phyloP scores from a whole-genome alignment of 345 rosid genomes.

The Corymbia maculata region DNA sequence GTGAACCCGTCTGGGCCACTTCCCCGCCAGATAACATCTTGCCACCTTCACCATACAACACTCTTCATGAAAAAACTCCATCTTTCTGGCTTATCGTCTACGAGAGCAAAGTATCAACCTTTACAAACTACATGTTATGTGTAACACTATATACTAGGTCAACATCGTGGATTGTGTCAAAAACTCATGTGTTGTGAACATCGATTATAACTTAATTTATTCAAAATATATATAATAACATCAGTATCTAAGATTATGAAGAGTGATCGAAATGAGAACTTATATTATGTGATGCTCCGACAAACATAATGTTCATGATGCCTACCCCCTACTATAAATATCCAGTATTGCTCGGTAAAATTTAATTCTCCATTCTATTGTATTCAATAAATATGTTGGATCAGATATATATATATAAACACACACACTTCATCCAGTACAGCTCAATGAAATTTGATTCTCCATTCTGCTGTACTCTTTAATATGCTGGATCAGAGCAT shows the following conservation, averaged over 20 bases:
- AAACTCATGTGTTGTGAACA: not conserved
- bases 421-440: not conserved
- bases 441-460: not conserved
- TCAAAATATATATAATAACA: accelerated
- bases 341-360: too few species aligned
- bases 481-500: not conserved
- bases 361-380: too few species aligned
- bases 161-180: not conserved
- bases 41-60: not conserved
- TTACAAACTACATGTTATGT: not conserved
- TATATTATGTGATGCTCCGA: not conserved
- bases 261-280: not conserved
- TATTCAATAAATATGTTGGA: too few species aligned
- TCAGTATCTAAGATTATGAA: not conserved
- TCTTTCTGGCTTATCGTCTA: not conserved
- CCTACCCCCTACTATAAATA: not conserved
- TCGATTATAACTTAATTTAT: not conserved
- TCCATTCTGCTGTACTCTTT: not conserved
- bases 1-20: not conserved
- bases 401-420: not conserved
- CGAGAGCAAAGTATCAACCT: not conserved
- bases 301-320: not conserved
- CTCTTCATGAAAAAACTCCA: not conserved
- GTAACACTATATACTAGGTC: not conserved
- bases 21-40: not conserved